These are phyloP conservation scores for Delonix regia DNA, from an alignment of 306 rosid species.

Conservation along the genomic window DNA sequence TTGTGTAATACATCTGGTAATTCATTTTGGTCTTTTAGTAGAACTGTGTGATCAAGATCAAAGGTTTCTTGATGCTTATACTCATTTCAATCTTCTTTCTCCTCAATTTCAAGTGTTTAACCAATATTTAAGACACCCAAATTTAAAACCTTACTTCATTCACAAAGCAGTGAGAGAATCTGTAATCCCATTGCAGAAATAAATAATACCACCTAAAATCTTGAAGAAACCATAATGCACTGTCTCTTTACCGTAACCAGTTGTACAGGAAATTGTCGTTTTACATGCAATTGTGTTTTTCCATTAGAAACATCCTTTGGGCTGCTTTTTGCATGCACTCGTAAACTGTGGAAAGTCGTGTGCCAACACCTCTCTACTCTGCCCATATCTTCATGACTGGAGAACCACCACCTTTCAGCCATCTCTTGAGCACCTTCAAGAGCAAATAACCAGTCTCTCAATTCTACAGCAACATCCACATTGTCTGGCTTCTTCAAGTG, in stretches of 20 bases:
- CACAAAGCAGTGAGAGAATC: conserved; percentile 20
- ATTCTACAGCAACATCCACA: conserved; percentile 69
- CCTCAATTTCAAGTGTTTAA: neutral
- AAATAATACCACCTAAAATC: conserved; percentile 5
- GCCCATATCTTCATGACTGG: conserved; percentile 48
- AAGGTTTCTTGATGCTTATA: neutral
- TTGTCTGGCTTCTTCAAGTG: conserved; percentile 74
- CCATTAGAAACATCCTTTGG: conserved; percentile 52
- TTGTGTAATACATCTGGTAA: neutral
- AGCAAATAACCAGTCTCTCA: conserved; percentile 93
- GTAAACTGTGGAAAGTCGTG: conserved; percentile 65
- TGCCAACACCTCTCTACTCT: conserved; percentile 97
- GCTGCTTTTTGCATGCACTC: conserved; percentile 63
- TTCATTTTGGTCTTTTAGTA: conserved; percentile 19
- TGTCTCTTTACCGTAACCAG: conserved; percentile 65
- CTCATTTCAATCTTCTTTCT: neutral
- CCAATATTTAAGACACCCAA: neutral
- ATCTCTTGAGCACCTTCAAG: conserved; percentile 83
- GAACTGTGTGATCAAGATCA: neutral
- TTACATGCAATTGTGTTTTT: conserved; percentile 45
- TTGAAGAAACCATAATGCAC: conserved; percentile 30
- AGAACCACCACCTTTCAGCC: conserved; percentile 72
- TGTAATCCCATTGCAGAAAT: neutral
- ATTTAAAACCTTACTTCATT: neutral
- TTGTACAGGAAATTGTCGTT: conserved; percentile 61